These are phyloP conservation scores for Entophlyctis luteolus DNA, from an alignment of 192 early-diverging fungal genomes.

Conservation along the genomic window DNA sequence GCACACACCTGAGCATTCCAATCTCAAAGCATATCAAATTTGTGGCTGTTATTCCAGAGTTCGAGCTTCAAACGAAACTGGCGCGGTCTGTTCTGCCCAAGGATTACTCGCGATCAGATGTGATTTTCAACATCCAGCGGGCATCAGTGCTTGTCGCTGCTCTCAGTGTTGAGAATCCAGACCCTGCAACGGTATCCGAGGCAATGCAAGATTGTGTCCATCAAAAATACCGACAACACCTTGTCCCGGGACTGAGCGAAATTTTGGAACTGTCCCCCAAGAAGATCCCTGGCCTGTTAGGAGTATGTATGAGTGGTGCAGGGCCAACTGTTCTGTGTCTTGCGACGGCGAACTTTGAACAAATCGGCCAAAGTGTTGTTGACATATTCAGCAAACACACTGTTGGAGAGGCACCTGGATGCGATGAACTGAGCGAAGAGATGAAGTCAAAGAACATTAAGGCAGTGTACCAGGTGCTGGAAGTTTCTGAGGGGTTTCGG, in stretches of 20 bases:
- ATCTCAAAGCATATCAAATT: conserved; percentile 31
- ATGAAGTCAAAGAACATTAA: conserved; percentile 2
- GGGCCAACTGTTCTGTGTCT: conserved; percentile 94
- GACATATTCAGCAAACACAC: conserved; percentile 54
- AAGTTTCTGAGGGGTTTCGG: conserved; percentile 10
- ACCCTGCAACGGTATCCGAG: conserved; percentile 73
- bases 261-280: conserved; percentile 73
- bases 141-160: conserved; percentile 85
- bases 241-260: conserved; percentile 90
- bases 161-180: conserved; percentile 53
- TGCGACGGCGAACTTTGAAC: conserved; percentile 78
- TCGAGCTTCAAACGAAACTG: conserved; percentile 87
- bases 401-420: conserved; percentile 45
- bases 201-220: conserved; percentile 97
- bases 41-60: conserved; percentile 68
- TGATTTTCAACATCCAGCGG: conserved; percentile 94
- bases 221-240: conserved; percentile 88
- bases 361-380: conserved; percentile 66
- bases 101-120: conserved; percentile 72
- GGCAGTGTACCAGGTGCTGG: conserved; percentile 18
- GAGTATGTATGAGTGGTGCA: conserved; percentile 91
- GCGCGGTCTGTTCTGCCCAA: conserved; percentile 82
- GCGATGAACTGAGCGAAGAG: neutral
- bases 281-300: conserved; percentile 78
- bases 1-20: conserved; percentile 27